Conservation (phyloP, 164 flowering plant genomes). For the Vitis rotundifolia region DNA sequence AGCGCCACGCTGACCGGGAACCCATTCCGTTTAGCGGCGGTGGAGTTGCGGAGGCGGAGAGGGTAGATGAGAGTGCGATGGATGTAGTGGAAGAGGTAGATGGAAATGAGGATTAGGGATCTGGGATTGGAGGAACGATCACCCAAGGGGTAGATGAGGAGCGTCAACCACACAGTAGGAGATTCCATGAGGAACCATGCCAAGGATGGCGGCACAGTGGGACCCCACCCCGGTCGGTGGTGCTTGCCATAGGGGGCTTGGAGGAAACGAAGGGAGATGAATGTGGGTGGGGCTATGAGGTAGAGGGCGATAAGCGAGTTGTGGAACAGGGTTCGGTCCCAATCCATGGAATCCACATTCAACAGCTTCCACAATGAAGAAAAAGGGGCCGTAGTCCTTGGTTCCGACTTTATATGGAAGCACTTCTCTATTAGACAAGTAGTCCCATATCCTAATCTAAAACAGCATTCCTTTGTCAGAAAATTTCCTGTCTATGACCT, state of each 20-base stretch:
- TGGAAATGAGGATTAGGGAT: conserved; percentile 53
- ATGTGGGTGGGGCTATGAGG: conserved; percentile 53
- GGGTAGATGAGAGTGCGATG: conserved; percentile 87
- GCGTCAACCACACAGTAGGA: conserved; percentile 75
- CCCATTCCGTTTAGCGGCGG: conserved; percentile 9
- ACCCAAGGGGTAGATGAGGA: conserved; percentile 70
- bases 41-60: conserved; percentile 34
- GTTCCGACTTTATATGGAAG: no score
- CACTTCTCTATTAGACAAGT: no score
- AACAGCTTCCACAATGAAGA: no score
- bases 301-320: conserved; percentile 40
- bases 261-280: conserved; percentile 54
- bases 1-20: conserved; percentile 67
- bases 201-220: conserved; percentile 52
- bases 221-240: conserved; percentile 81
- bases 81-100: conserved; percentile 78
- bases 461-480: no score
- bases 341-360: conserved; percentile 1
- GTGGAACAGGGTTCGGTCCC: conserved; percentile 43
- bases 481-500: no score
- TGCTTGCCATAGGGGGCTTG: conserved; percentile 90
- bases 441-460: no score
- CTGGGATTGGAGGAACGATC: conserved; percentile 40
- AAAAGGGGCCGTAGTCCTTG: no score
- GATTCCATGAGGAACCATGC: conserved; percentile 93